Evolutionary conservation across 176 grass and related monocot genomes (phyloP).

Genomic region (Eremochloa ophiuroides): DNA sequence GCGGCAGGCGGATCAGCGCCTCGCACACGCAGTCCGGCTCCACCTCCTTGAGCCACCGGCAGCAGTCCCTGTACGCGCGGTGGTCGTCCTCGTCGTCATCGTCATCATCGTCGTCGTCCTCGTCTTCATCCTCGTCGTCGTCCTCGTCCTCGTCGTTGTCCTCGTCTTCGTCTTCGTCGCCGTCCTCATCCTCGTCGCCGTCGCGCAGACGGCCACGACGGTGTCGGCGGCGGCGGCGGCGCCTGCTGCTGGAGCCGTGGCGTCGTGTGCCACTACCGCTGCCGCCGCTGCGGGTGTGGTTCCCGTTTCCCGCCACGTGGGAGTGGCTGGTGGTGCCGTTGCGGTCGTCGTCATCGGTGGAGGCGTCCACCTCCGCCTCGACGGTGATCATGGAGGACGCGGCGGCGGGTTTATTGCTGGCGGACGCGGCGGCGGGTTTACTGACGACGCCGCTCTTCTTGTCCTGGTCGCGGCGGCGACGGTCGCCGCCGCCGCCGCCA

Average conservation of each 20-base stretch:
- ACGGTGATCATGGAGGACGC: constrained; percentile 9
- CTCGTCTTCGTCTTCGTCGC: neutral
- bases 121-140: accelerated
- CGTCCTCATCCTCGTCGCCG: neutral
- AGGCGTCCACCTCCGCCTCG: neutral
- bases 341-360: neutral
- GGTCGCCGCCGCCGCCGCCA: neutral
- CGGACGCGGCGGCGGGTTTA: neutral
- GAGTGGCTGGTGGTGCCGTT: constrained; percentile 4
- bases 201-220: neutral
- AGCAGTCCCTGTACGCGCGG: constrained; percentile 63
- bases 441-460: neutral
- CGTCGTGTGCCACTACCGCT: neutral
- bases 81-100: constrained; percentile 32
- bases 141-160: accelerated
- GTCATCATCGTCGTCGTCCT: neutral
- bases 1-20: constrained; percentile 52
- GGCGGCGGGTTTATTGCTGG: too few species aligned
- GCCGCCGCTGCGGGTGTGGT: neutral
- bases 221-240: neutral
- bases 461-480: neutral
- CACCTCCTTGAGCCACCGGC: constrained; percentile 74
- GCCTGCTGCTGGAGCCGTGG: neutral
- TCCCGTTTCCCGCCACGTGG: neutral
- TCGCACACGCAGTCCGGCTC: constrained; percentile 80